Percentiles rank a stretch among this genome's conserved stretches.
These are phyloP conservation scores for Debaryomyces maramus DNA, from an alignment of 805 yeast genomes.

Conservation along the genomic window DNA sequence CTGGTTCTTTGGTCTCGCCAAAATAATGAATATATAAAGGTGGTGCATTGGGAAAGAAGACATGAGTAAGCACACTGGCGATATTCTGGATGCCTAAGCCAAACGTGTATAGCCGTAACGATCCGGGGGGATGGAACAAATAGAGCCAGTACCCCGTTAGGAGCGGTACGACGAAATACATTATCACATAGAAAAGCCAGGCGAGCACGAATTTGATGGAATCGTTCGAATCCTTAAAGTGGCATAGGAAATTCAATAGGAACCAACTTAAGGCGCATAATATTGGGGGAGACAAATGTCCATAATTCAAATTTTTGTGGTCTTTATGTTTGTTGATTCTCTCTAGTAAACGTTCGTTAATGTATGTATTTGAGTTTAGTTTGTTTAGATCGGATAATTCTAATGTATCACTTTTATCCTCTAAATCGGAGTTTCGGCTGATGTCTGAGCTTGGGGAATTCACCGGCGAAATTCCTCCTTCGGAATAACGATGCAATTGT, in stretches of 20 bases:
- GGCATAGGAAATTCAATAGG: conserved; percentile 46
- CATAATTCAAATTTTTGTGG: conserved; percentile 18
- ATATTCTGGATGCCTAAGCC: conserved; percentile 62
- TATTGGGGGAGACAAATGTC: conserved; percentile 33
- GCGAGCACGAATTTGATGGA: conserved; percentile 54
- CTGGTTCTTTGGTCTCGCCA: conserved; percentile 56
- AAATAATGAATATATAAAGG: conserved; percentile 70
- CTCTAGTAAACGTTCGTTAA: background rate
- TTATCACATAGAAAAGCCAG: conserved; percentile 61
- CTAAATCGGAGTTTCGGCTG: background rate
- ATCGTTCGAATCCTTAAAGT: conserved; percentile 42
- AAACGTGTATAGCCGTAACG: conserved; percentile 51
- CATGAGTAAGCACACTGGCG: conserved; percentile 59
- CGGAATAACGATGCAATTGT: background rate
- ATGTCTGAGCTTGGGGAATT: background rate
- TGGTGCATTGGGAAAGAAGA: conserved; percentile 68
- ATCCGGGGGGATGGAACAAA: conserved; percentile 67
- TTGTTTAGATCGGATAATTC: conserved; percentile 1
- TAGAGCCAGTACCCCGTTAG: conserved; percentile 62
- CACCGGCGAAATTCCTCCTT: background rate
- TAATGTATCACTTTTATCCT: background rate
- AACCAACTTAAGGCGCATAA: conserved; percentile 49
- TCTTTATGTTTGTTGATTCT: background rate
- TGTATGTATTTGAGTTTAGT: background rate
- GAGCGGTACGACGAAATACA: conserved; percentile 62